phyloP scores from a whole-genome alignment of 495 filamentous ascomycete species.

The Bryoglossum gracile region DNA sequence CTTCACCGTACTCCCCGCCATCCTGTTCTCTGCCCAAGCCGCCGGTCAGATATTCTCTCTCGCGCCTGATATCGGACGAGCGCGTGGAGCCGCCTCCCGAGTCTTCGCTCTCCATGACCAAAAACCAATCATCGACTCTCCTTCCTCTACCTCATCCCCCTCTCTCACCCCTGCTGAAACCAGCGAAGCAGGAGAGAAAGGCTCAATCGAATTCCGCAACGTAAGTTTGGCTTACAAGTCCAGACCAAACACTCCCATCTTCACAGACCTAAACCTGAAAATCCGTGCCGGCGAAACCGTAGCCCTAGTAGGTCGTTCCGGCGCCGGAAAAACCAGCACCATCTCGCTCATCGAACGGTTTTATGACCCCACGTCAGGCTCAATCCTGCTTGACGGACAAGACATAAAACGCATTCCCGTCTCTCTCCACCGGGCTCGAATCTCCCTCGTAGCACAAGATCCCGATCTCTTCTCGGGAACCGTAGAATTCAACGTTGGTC shows the following conservation, averaged over 20 bases:
- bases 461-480: constrained; percentile 42
- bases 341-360: constrained; percentile 42
- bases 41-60: constrained; percentile 61
- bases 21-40: constrained; percentile 55
- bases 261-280: constrained; percentile 34
- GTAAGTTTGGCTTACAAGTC: constrained; percentile 44
- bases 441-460: constrained; percentile 43
- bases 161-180: not conserved
- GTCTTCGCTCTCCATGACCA: constrained; percentile 20
- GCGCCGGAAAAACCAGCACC: constrained; percentile 49
- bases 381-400: constrained; percentile 40
- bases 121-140: constrained; percentile 16
- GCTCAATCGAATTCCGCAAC: constrained; percentile 27
- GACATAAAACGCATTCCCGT: constrained; percentile 32
- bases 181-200: not conserved
- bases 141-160: not conserved
- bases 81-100: constrained; percentile 15
- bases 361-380: constrained; percentile 39
- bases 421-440: constrained; percentile 13
- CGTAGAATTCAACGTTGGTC: constrained; percentile 41
- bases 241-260: constrained; percentile 33
- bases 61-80: constrained; percentile 29
- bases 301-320: constrained; percentile 52
- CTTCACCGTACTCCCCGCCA: constrained; percentile 57
- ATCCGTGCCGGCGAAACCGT: constrained; percentile 42